Percentiles rank a stretch among this genome's conserved stretches.
Evolutionary conservation across 2,329 filamentous ascomycete species (phyloP).

Genomic region (Dactylellina haptotyla): DNA sequence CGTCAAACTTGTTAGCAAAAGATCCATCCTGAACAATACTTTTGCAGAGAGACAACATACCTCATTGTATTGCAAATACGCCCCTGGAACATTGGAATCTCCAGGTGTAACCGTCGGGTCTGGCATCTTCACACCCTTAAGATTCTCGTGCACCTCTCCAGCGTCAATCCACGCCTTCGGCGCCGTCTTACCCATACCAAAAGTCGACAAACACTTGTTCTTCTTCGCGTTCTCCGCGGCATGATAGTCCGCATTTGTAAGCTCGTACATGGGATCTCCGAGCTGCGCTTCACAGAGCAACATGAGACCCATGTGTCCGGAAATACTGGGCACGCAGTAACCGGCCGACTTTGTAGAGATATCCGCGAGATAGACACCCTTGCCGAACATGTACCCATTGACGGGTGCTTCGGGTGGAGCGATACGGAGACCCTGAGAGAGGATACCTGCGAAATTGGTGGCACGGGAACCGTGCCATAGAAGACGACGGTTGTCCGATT

Average conservation of each 20-base stretch:
- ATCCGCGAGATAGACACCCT: constrained; percentile 88
- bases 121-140: constrained; percentile 77
- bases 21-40: background rate
- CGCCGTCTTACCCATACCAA: constrained; percentile 73
- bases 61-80: constrained; percentile 74
- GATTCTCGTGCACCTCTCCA: constrained; percentile 69
- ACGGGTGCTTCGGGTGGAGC: constrained; percentile 84
- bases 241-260: constrained; percentile 69
- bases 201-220: constrained; percentile 73
- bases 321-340: constrained; percentile 74
- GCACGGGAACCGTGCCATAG: constrained; percentile 87
- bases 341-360: constrained; percentile 83
- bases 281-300: constrained; percentile 87
- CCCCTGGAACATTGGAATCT: constrained; percentile 60
- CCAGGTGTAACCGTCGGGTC: constrained; percentile 58
- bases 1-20: constrained; percentile 6
- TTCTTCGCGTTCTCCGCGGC: constrained; percentile 73
- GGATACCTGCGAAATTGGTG: constrained; percentile 87
- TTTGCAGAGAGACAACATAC: constrained; percentile 32
- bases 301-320: constrained; percentile 76
- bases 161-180: constrained; percentile 82
- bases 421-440: constrained; percentile 88
- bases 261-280: constrained; percentile 76
- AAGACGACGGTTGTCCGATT: constrained; percentile 75
- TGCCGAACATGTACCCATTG: constrained; percentile 87